Evolutionary conservation across 2,329 filamentous ascomycete genomes (phyloP).

Genomic region (Geoglossum cookeanum): DNA sequence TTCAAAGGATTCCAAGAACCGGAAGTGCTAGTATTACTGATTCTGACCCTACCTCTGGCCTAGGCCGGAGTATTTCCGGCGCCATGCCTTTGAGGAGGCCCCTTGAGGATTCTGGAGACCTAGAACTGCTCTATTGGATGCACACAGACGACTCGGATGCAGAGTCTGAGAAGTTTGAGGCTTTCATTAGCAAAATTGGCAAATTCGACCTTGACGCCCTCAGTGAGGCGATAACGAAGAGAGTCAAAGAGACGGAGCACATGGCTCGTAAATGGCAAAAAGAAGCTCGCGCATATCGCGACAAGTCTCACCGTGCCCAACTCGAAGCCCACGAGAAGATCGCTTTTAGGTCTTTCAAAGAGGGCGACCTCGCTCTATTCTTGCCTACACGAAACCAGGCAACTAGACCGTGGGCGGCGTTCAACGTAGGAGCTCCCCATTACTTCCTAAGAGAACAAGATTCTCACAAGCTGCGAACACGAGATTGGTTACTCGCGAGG

Average conservation of each 20-base stretch:
- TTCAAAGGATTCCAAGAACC: constrained; percentile 12
- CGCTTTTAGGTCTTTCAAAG: constrained; percentile 86
- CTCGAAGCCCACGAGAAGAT: constrained; percentile 91
- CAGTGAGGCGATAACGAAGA: constrained; percentile 66
- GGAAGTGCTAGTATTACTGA: constrained; percentile 2
- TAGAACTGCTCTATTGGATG: constrained; percentile 69
- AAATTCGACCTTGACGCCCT: constrained; percentile 72
- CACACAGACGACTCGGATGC: constrained; percentile 42
- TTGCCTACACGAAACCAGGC: constrained; percentile 86
- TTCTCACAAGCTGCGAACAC: constrained; percentile 58
- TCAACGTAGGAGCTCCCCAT: constrained; percentile 93
- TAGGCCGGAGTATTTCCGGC: constrained; percentile 30
- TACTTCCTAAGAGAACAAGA: constrained; percentile 94
- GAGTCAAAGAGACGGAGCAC: constrained; percentile 83
- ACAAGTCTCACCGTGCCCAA: constrained; percentile 63
- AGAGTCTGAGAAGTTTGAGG: constrained; percentile 55
- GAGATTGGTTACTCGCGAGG: constrained; percentile 92
- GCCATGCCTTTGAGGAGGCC: constrained; percentile 27
- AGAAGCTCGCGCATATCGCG: constrained; percentile 69
- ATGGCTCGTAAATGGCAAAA: constrained; percentile 85
- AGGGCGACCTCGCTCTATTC: constrained; percentile 86
- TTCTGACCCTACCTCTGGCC: constrained; percentile 30
- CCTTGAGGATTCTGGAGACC: constrained; percentile 42
- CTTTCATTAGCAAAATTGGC: constrained; percentile 54
- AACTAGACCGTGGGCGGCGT: constrained; percentile 90